A percentile compares a stretch with the other conserved stretches of the same genome.
phyloP scores from a whole-genome alignment of 495 filamentous ascomycete species.

The Penicillium cataractarum region DNA sequence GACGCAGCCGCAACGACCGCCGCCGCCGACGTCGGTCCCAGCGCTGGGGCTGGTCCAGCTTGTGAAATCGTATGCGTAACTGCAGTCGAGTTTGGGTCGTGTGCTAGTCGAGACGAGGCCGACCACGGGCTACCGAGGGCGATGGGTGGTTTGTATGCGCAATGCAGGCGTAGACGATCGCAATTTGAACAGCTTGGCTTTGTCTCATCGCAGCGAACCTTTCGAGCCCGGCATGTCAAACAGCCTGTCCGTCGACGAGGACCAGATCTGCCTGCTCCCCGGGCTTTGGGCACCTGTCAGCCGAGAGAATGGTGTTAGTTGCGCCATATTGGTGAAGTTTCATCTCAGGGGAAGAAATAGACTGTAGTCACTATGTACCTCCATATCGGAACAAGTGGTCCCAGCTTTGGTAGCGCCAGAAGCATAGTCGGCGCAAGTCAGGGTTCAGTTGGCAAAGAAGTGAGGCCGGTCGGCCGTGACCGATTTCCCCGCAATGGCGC shows the following conservation, averaged over 20 bases:
- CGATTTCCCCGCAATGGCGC: slow-evolving; percentile 33
- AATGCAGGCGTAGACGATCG: slow-evolving; percentile 41
- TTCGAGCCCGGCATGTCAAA: slow-evolving; percentile 49
- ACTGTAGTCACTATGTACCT: slow-evolving; percentile 16
- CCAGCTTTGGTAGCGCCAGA: slow-evolving; percentile 7
- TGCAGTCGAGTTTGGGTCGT: slow-evolving; percentile 7
- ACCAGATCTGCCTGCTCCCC: slow-evolving; percentile 43
- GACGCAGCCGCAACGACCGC: slow-evolving; percentile 19
- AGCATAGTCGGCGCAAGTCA: slow-evolving; percentile 10
- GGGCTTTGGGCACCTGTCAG: slow-evolving; percentile 39
- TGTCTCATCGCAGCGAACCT: slow-evolving; percentile 49
- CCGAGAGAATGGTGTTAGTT: slow-evolving; percentile 43
- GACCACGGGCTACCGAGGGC: slow-evolving; percentile 12
- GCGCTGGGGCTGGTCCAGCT: slow-evolving; percentile 18
- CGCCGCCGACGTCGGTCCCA: slow-evolving; percentile 11
- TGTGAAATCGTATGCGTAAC: slow-evolving; percentile 18
- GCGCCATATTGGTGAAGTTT: not conserved
- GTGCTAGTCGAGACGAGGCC: slow-evolving; percentile 16
- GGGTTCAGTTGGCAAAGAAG: slow-evolving; percentile 9
- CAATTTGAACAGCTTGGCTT: slow-evolving; percentile 47
- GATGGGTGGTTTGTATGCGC: slow-evolving; percentile 36
- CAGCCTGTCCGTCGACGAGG: slow-evolving; percentile 50
- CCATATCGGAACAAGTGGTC: slow-evolving; percentile 25
- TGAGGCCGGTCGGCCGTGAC: slow-evolving; percentile 12
- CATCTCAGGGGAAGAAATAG: not conserved